phyloP scores from a whole-genome alignment of 1,284 basidiomycete genomes.

The Pseudozyma sp. region DNA sequence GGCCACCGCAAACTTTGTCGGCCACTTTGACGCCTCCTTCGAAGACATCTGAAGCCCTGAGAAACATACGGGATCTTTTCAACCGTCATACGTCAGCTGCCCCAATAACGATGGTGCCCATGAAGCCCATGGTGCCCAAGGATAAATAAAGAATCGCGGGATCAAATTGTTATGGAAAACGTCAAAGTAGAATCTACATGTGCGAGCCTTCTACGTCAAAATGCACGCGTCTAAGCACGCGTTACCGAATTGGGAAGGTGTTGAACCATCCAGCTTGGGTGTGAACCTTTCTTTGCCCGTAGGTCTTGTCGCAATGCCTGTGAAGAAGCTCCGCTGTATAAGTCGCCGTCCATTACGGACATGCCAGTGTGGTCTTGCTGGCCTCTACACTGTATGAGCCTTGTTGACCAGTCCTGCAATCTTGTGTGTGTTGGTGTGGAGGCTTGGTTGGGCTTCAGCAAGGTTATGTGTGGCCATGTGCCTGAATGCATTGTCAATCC shows the following conservation, averaged over 20 bases:
- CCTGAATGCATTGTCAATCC: neutral
- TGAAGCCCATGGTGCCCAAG: neutral
- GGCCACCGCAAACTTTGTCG: no score
- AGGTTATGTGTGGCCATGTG: neutral
- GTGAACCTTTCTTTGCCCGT: neutral
- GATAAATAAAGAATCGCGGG: no score
- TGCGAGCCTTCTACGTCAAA: neutral
- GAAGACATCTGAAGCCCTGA: no score
- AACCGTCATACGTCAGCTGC: no score
- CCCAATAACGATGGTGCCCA: neutral
- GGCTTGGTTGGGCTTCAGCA: neutral
- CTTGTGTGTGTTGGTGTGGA: conserved; percentile 11
- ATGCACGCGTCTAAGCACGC: conserved; percentile 19
- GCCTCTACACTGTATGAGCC: neutral
- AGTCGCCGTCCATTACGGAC: no score
- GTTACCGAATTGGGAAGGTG: conserved; percentile 25
- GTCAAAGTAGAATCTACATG: conserved; percentile 30
- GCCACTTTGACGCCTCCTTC: no score
- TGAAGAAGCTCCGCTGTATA: no score
- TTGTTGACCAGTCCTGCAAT: neutral
- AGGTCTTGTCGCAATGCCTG: neutral
- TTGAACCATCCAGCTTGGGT: neutral
- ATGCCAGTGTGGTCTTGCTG: no score
- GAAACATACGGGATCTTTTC: neutral
- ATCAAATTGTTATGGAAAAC: neutral